A percentile compares a stretch with the other conserved stretches of the same genome.
These are phyloP conservation scores for Xylariales sp. DNA, from an alignment of 2,329 filamentous ascomycete species.

Conservation along the genomic window DNA sequence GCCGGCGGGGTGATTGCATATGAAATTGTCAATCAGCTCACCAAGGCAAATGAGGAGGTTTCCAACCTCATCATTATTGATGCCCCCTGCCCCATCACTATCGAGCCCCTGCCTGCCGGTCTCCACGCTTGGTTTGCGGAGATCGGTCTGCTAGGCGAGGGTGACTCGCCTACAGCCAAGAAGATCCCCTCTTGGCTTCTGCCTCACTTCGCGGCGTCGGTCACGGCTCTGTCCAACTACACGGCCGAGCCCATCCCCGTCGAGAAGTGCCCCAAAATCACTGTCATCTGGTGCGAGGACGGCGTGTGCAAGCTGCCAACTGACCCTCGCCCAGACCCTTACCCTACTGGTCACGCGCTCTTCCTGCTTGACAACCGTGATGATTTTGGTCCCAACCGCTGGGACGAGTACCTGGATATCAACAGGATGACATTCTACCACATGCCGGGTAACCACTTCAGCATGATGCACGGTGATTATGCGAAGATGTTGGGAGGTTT, in stretches of 20 bases:
- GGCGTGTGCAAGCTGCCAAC: conserved; percentile 65
- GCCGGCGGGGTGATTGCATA: conserved; percentile 71
- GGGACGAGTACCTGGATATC: conserved; percentile 60
- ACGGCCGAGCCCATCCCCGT: conserved; percentile 59
- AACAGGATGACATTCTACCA: conserved; percentile 60
- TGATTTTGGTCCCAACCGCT: conserved; percentile 66
- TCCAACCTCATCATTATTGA: conserved; percentile 62
- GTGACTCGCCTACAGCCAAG: conserved; percentile 40
- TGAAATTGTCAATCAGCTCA: conserved; percentile 59
- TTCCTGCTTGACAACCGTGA: conserved; percentile 71
- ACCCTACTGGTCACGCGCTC: conserved; percentile 55
- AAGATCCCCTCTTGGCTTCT: conserved; percentile 70
- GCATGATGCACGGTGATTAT: conserved; percentile 64
- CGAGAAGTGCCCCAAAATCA: conserved; percentile 55
- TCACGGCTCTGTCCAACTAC: conserved; percentile 66
- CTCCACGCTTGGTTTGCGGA: conserved; percentile 70
- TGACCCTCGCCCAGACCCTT: conserved; percentile 60
- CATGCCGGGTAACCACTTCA: conserved; percentile 72
- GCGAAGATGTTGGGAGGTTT: conserved; percentile 25
- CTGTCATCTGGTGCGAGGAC: conserved; percentile 68
- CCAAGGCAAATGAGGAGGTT: conserved; percentile 51
- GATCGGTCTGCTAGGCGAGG: conserved; percentile 66
- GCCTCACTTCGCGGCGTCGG: conserved; percentile 67
- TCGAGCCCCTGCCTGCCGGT: conserved; percentile 62
- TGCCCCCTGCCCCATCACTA: conserved; percentile 60